Evolutionary conservation across 1,284 basidiomycete species (phyloP), one percentile per base, ranked within the genome.

Genomic region (Xanthoconium separans): DNA sequence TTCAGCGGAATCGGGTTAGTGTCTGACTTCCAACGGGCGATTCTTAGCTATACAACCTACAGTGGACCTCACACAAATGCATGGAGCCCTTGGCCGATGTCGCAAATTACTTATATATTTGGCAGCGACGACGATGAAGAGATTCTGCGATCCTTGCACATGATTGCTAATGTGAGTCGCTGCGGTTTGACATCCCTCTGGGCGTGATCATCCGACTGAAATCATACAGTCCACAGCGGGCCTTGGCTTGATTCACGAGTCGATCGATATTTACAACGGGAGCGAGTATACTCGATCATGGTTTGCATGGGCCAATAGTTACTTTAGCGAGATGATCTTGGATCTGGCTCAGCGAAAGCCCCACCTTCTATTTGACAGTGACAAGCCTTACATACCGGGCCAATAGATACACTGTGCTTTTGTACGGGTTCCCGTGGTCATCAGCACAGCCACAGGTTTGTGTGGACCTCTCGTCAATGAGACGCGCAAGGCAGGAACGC

Each of bases 251-350:
- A 87, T 91, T 47, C 89, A 91, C 63, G 89, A 91, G 66, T 87
- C 84, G 2, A 77, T 83, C 62, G 79, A 78, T 20, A 85, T 90
- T 54, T 85, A 87, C 68, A 68, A 83, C 44, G 61, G 66, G 15
- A 70, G 69, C 2, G 76, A 78, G 36, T 91, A 85, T 63, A 89
- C 87, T n/a, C 77, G 89, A 16, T 77, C 82, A 15, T 91, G 88
- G 88, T 91, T 91, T 69, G 89, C 88, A 15, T 91, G 88, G 88
- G 87, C 84, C 13, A 89, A 89, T 65, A 87, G 85, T 65, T 90
- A 87, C 66, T 89, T 88, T 61, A 81, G 87, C 37, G 86, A 89
- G 73, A 89, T 91, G 88, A 71, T 91, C 30, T 70, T 91, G 50
- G 88, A 91, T 62, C 74, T 91, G 37, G 88, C 89, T 36, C 73